These are phyloP conservation scores for Hypoxylon crocopeplum DNA, from an alignment of 495 filamentous ascomycete species.

Conservation along the genomic window DNA sequence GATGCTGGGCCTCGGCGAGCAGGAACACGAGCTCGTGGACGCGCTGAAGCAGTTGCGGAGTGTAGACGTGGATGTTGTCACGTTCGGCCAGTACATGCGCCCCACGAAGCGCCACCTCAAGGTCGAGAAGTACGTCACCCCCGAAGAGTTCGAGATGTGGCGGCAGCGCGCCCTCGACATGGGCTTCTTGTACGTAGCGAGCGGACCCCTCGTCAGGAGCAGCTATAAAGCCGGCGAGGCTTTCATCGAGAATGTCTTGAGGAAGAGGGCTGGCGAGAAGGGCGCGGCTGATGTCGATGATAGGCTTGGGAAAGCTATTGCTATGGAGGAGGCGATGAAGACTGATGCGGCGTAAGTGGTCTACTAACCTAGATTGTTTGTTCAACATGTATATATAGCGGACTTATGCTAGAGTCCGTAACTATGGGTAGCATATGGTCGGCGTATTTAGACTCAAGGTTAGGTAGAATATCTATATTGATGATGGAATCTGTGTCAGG, in stretches of 20 bases:
- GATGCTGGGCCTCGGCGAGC: conserved; percentile 95
- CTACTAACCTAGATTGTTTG: neutral
- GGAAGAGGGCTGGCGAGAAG: conserved; percentile 73
- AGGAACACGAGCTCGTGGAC: conserved; percentile 84
- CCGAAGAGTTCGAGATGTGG: conserved; percentile 90
- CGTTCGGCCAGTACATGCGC: conserved; percentile 99
- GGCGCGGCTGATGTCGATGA: conserved; percentile 8
- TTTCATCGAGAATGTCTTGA: conserved; percentile 97
- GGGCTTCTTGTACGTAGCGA: conserved; percentile 96
- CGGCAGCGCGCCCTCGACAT: conserved; percentile 86
- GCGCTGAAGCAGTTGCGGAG: conserved; percentile 80
- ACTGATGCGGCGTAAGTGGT: too few species aligned
- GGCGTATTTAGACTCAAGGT: too few species aligned
- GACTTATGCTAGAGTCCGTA: too few species aligned
- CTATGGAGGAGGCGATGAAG: conserved; percentile 32
- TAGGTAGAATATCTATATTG: too few species aligned
- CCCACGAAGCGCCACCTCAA: conserved; percentile 97
- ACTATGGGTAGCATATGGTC: too few species aligned
- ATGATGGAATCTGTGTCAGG: too few species aligned
- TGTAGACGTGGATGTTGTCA: conserved; percentile 88
- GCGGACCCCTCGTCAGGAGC: conserved; percentile 88
- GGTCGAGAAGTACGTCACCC: conserved; percentile 91
- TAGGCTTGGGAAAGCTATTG: conserved; percentile 32
- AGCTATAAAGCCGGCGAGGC: conserved; percentile 98
- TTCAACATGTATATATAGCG: conserved; percentile 28